A percentile compares a stretch with the other conserved stretches of the same genome.
Conservation (phyloP, 2,329 filamentous ascomycete species). For the Colletotrichum euphorbiae region DNA sequence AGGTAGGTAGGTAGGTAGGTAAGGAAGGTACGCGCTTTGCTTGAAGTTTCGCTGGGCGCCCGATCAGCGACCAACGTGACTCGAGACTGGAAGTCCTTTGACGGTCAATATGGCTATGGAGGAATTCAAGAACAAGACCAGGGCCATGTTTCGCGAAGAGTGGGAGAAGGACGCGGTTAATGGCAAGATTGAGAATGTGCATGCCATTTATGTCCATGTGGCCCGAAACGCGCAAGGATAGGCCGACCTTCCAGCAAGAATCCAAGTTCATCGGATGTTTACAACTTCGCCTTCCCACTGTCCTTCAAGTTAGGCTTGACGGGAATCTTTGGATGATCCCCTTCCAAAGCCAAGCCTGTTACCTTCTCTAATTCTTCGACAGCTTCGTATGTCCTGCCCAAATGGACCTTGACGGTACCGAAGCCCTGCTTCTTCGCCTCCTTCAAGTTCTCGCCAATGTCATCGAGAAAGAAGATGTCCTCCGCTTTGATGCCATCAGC, state of each 20-base stretch:
- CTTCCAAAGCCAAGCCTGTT: conserved; percentile 75
- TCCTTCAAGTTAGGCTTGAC: conserved; percentile 51
- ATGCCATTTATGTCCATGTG: conserved; percentile 48
- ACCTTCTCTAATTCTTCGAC: conserved; percentile 83
- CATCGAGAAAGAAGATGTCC: conserved; percentile 89
- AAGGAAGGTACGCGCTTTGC: no score
- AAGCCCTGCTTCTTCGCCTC: conserved; percentile 80
- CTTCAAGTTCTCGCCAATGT: conserved; percentile 94
- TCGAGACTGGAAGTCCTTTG: conserved; percentile 40
- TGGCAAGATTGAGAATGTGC: conserved; percentile 45
- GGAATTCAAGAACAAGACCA: conserved; percentile 43
- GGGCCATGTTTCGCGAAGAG: conserved; percentile 46
- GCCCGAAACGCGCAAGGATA: conserved; percentile 38
- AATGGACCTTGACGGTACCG: conserved; percentile 83
- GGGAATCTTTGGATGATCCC: conserved; percentile 63
- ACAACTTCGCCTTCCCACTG: conserved; percentile 59
- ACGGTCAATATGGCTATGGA: conserved; percentile 40
- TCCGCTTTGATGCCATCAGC: conserved; percentile 64
- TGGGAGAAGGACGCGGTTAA: conserved; percentile 47
- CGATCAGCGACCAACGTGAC: no score
- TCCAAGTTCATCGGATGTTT: conserved; percentile 23
- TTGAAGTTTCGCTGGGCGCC: no score
- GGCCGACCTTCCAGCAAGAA: not conserved
- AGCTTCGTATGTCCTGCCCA: conserved; percentile 83
- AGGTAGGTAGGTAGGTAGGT: no score